A percentile compares a stretch with the other conserved stretches of the same genome.
Evolutionary conservation across 2,329 filamentous ascomycete genomes (phyloP).

Genomic region (Ceratocystis cacaofunesta): DNA sequence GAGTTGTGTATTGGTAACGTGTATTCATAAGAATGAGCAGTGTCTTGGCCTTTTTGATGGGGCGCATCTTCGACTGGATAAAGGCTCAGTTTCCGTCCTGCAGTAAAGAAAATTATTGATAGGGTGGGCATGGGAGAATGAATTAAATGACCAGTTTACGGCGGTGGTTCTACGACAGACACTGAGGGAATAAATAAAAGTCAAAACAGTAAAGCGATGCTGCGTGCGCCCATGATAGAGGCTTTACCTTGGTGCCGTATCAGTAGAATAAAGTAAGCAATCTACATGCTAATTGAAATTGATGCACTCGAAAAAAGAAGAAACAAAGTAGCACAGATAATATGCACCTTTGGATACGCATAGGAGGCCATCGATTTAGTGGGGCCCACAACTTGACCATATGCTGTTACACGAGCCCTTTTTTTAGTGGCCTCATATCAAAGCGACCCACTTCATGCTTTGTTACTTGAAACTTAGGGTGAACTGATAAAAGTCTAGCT

Average conservation of each 20-base stretch:
- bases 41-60: background rate
- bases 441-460: background rate
- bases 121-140: background rate
- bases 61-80: background rate
- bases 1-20: background rate
- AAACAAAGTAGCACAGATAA: too few relatives aligned
- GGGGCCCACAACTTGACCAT: background rate
- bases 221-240: background rate
- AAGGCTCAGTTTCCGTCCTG: background rate
- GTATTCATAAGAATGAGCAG: background rate
- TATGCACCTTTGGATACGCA: background rate
- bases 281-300: too few relatives aligned
- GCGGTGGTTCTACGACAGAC: background rate
- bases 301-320: background rate
- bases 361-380: background rate
- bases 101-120: conserved; percentile 7
- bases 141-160: conserved; percentile 12
- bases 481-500: too few relatives aligned
- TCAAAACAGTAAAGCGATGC: background rate
- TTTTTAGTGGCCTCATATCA: background rate
- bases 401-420: background rate
- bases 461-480: too few relatives aligned
- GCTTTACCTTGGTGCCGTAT: background rate
- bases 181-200: conserved; percentile 12
- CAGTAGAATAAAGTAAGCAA: background rate